Evolutionary conservation across 2,329 filamentous ascomycete genomes (phyloP).

Genomic region (Talaromyces albobiverticillius): DNA sequence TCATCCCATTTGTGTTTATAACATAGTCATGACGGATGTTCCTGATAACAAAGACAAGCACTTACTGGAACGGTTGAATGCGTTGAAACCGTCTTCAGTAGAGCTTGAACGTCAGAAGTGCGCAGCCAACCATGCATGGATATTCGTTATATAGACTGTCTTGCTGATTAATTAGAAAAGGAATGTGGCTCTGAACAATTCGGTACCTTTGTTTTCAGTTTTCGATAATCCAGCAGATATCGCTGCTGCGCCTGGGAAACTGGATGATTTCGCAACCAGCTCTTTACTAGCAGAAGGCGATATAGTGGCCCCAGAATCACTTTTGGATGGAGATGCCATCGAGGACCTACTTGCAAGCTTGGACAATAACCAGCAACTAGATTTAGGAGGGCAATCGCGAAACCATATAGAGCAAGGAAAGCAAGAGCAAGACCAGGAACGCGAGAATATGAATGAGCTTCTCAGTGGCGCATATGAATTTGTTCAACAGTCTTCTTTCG

Average conservation of each 20-base stretch:
- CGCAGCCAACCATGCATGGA: constrained; percentile 4
- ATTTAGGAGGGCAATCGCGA: neutral
- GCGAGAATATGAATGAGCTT: neutral
- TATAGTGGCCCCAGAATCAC: constrained; percentile 3
- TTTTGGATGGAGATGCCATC: constrained; percentile 18
- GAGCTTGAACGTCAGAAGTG: constrained; percentile 28
- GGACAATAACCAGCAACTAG: neutral
- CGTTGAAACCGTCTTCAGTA: constrained; percentile 30
- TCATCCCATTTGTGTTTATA: no score
- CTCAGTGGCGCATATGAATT: constrained; percentile 1
- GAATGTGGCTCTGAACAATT: constrained; percentile 3
- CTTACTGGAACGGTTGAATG: constrained; percentile 32
- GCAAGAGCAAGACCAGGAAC: neutral
- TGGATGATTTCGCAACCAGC: neutral
- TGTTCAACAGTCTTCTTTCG: neutral
- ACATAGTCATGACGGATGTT: constrained; percentile 17
- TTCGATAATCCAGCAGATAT: neutral
- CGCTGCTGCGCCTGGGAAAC: neutral
- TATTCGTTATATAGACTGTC: neutral
- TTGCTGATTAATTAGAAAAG: constrained; percentile 5
- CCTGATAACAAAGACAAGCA: constrained; percentile 24
- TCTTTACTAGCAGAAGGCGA: constrained; percentile 9
- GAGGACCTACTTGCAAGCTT: constrained; percentile 19
- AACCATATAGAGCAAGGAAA: neutral
- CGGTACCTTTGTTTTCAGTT: neutral